phyloP scores from a whole-genome alignment of 148 eudicot species.

The Linanthus parryae region DNA sequence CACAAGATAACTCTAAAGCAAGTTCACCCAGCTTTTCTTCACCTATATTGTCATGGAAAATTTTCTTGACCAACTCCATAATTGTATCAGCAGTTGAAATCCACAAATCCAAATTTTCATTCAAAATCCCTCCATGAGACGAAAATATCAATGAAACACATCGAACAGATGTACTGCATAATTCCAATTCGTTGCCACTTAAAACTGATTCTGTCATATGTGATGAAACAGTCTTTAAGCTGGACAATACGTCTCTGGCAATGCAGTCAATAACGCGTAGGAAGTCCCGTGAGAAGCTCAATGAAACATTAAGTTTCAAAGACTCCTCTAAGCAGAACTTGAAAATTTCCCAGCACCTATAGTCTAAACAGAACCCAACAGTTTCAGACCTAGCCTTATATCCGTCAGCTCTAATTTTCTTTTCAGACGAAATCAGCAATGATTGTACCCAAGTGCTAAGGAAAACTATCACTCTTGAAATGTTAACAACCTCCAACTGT shows the following conservation, averaged over 20 bases:
- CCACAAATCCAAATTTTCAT: slow-evolving; percentile 82
- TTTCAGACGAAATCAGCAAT: slow-evolving; percentile 61
- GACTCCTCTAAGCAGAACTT: slow-evolving; percentile 77
- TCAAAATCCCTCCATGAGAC: slow-evolving; percentile 52
- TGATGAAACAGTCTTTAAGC: slow-evolving; percentile 14
- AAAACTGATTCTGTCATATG: slow-evolving; percentile 16
- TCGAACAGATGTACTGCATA: slow-evolving; percentile 36
- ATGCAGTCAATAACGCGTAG: slow-evolving; percentile 60
- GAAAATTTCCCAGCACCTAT: slow-evolving; percentile 79
- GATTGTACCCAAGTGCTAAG: slow-evolving; percentile 68
- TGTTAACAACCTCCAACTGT: slow-evolving; percentile 39
- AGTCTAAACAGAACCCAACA: slow-evolving; percentile 49
- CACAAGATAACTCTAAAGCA: slow-evolving; percentile 43
- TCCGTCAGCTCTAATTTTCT: slow-evolving; percentile 43
- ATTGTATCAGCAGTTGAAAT: slow-evolving; percentile 37
- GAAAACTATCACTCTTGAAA: slow-evolving; percentile 37
- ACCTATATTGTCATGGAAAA: slow-evolving; percentile 28
- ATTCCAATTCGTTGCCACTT: slow-evolving; percentile 17
- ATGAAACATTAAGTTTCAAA: slow-evolving; percentile 25
- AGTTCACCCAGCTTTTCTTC: slow-evolving; percentile 29
- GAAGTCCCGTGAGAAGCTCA: slow-evolving; percentile 56
- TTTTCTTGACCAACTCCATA: slow-evolving; percentile 41
- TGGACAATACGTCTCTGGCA: slow-evolving; percentile 29
- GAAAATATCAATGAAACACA: slow-evolving; percentile 53
- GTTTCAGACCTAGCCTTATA: slow-evolving; percentile 24